Conservation (phyloP, 176 grass and related monocot species). For the Hsuehochloa calcarea region DNA sequence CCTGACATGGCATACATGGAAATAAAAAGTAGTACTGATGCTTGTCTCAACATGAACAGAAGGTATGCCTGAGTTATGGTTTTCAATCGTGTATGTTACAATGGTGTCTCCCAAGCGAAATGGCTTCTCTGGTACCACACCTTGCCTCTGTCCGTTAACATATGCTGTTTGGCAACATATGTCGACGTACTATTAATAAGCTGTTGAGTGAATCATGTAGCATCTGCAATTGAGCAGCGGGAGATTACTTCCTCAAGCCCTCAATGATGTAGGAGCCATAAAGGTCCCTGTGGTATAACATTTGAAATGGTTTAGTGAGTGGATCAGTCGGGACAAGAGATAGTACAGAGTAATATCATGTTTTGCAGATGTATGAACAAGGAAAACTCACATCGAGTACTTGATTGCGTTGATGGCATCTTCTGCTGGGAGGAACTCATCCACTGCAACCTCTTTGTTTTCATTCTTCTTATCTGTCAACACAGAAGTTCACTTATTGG, state of each 20-base stretch:
- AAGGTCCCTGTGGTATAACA: conserved; percentile 59
- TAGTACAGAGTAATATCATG: not conserved
- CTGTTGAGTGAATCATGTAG: not conserved
- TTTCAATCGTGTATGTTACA: conserved; percentile 21
- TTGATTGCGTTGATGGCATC: conserved; percentile 74
- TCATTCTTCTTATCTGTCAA: conserved; percentile 96
- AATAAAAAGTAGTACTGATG: conserved; percentile 9
- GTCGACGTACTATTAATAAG: not conserved
- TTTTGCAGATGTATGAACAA: not conserved
- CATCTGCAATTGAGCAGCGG: conserved; percentile 15
- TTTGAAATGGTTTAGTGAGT: not conserved
- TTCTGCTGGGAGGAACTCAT: conserved; percentile 92
- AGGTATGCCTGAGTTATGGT: conserved; percentile 19
- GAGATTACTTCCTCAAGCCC: conserved; percentile 68
- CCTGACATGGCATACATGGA: conserved; percentile 25
- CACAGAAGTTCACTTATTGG: not conserved
- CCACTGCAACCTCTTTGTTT: conserved; percentile 94
- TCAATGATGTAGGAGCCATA: conserved; percentile 86
- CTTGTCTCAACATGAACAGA: conserved; percentile 18
- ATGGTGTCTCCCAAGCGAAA: too few species aligned
- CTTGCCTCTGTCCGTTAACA: too few species aligned
- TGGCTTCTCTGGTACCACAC: too few species aligned
- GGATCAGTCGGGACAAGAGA: not conserved
- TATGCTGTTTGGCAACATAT: too few species aligned
- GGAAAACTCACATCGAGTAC: conserved; percentile 81